phyloP scores from a whole-genome alignment of 2,329 filamentous ascomycete genomes.

The Hypoxylon sp. region DNA sequence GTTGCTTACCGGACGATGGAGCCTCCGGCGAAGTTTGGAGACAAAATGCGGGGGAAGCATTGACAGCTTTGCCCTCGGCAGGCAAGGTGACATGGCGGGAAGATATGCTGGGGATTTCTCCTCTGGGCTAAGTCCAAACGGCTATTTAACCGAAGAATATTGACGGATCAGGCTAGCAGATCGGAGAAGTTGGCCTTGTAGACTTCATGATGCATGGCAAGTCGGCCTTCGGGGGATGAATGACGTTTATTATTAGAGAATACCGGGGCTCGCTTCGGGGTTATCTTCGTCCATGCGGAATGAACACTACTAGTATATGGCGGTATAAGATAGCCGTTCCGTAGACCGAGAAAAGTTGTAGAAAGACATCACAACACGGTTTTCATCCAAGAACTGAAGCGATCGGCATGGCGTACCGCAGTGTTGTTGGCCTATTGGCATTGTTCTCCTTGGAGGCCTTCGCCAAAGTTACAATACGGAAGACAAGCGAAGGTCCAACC shows the following conservation, averaged over 20 bases:
- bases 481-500: constrained; percentile 39
- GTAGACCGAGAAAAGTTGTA: too few species aligned
- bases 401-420: constrained; percentile 16
- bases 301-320: too few species aligned
- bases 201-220: constrained; percentile 14
- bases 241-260: constrained; percentile 2
- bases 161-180: constrained; percentile 26
- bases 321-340: too few species aligned
- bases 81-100: constrained; percentile 23
- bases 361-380: not conserved
- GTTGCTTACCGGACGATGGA: too few species aligned
- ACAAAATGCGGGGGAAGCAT: constrained; percentile 17
- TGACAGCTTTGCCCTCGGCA: constrained; percentile 1
- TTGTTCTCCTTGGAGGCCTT: constrained; percentile 9
- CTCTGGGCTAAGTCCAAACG: constrained; percentile 3
- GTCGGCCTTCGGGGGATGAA: not conserved
- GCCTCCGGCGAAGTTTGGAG: not conserved
- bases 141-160: constrained; percentile 25
- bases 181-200: not conserved
- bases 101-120: constrained; percentile 4
- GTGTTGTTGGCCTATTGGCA: constrained; percentile 11
- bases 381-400: not conserved
- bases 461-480: constrained; percentile 40
- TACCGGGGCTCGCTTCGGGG: constrained; percentile 14
- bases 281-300: constrained; percentile 9